Conservation (phyloP, 148 eudicot species). For the Agrostemma githago region DNA sequence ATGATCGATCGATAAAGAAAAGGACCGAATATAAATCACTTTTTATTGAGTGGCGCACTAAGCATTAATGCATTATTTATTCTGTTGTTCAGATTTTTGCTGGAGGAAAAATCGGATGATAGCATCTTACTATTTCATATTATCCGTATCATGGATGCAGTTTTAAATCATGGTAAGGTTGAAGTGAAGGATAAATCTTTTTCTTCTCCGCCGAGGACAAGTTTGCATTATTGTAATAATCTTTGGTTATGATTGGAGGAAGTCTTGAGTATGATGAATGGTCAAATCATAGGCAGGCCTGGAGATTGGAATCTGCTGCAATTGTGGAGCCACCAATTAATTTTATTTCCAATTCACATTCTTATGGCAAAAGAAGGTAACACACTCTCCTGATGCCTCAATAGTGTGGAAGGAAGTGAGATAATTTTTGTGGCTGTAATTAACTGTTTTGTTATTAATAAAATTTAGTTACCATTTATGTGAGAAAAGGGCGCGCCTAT, state of each 20-base stretch:
- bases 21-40: background rate
- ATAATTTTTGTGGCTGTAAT: no score
- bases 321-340: constrained; percentile 81
- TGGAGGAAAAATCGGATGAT: constrained; percentile 89
- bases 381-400: background rate
- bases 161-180: constrained; percentile 71
- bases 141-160: constrained; percentile 83
- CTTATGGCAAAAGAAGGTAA: constrained; percentile 79
- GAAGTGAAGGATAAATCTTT: background rate
- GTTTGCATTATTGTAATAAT: constrained; percentile 3
- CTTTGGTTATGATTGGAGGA: constrained; percentile 40
- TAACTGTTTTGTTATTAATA: no score
- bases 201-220: background rate
- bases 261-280: constrained; percentile 93
- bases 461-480: no score
- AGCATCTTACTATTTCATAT: constrained; percentile 83
- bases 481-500: no score
- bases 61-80: constrained; percentile 23
- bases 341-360: constrained; percentile 66
- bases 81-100: constrained; percentile 56
- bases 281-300: constrained; percentile 92
- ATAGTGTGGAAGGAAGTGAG: no score
- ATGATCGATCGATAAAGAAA: background rate
- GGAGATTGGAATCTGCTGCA: constrained; percentile 95
- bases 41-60: constrained; percentile 20